phyloP scores from a whole-genome alignment of 441 rosid genomes.

The Brassica balearica region DNA sequence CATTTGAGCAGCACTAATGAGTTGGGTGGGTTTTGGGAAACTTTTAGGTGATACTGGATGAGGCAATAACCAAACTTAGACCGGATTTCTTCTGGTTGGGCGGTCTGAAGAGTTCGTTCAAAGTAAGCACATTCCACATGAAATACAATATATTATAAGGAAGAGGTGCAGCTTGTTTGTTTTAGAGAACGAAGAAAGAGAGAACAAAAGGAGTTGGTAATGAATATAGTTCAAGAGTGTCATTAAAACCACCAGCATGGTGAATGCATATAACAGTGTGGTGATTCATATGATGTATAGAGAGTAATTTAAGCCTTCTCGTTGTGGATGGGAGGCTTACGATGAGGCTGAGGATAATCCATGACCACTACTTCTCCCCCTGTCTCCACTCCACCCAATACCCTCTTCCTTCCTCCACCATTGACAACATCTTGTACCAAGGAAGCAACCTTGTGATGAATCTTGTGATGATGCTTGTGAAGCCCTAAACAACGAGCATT shows the following conservation, averaged over 20 bases:
- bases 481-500: slow-evolving; percentile 30
- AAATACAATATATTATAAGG: background rate
- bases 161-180: slow-evolving; percentile 17
- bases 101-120: slow-evolving; percentile 38
- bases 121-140: background rate
- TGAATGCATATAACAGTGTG: slow-evolving; percentile 39
- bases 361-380: slow-evolving; percentile 58
- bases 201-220: slow-evolving; percentile 7
- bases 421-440: background rate
- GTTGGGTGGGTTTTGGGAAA: slow-evolving; percentile 6
- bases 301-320: slow-evolving; percentile 52
- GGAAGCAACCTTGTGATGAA: slow-evolving; percentile 7
- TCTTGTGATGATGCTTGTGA: slow-evolving; percentile 35
- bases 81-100: slow-evolving; percentile 90
- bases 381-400: slow-evolving; percentile 41
- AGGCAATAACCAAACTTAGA: slow-evolving; percentile 71
- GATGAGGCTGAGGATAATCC: slow-evolving; percentile 90
- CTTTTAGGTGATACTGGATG: slow-evolving; percentile 85
- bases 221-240: slow-evolving; percentile 23
- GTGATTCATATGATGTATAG: slow-evolving; percentile 21
- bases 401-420: slow-evolving; percentile 19
- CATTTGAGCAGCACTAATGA: background rate
- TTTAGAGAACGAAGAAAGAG: background rate
- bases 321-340: slow-evolving; percentile 94
- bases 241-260: slow-evolving; percentile 45